Conservation (phyloP, 306 rosid species). For the Lathyrus oleraceus region DNA sequence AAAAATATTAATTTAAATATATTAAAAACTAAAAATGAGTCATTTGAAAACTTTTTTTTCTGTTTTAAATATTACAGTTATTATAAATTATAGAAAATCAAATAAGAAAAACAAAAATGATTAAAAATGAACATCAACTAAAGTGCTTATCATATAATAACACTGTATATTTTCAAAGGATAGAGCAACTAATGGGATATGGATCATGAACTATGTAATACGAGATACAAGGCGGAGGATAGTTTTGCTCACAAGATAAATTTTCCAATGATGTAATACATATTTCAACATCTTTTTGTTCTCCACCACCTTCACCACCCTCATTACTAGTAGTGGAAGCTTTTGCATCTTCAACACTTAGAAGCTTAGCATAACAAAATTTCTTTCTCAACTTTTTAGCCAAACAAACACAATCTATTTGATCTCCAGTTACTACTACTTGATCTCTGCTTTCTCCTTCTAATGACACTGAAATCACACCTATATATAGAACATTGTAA, state of each 20-base stretch:
- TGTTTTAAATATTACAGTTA: too few relatives aligned
- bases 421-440: conserved; percentile 36
- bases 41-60: too few relatives aligned
- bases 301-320: background rate
- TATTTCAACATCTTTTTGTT: background rate
- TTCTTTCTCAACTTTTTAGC: conserved; percentile 34
- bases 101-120: background rate
- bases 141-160: background rate
- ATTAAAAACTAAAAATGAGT: too few relatives aligned
- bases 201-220: conserved; percentile 3
- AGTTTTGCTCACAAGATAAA: background rate
- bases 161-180: background rate
- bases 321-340: background rate
- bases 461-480: conserved; percentile 35
- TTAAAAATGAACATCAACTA: background rate
- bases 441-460: conserved; percentile 35
- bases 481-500: background rate
- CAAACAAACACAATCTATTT: conserved; percentile 39
- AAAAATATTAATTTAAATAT: too few relatives aligned
- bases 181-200: background rate
- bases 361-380: conserved; percentile 20
- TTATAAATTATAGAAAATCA: too few relatives aligned
- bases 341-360: conserved; percentile 24
- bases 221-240: background rate
- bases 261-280: background rate